Evolutionary conservation across 2,329 filamentous ascomycete genomes (phyloP), one percentile per base, ranked within the genome.

Genomic region (Trichophyton mentagrophytes): DNA sequence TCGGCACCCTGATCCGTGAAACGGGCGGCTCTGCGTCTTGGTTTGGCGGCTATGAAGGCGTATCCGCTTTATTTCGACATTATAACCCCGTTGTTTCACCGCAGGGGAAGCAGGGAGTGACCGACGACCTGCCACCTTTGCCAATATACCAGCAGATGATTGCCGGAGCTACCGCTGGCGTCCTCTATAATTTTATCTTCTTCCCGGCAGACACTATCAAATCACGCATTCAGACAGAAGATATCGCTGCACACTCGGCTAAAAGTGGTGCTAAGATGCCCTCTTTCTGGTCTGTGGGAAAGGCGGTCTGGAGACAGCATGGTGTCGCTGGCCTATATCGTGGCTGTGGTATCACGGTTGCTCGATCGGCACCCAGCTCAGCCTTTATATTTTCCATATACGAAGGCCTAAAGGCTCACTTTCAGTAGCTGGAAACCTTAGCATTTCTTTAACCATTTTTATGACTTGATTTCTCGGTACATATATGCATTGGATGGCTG

Each of bases 141-240:
- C 87, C 89, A 3, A 73, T 96, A 3, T 88, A 88, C 80, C 90
- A 96, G 74, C 90, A 95, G 72, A 89, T 95, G 69, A 71, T 89
- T 20, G 89, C 91, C 1, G 92, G 92, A 47, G 92, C 92, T 2
- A 84, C 85, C 6, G 93, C 92, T 2, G 93, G 93, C 59, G 88
- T 96, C 77, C 86, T 85, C 40, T 99, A 99, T 77, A 99, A 99
- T 72, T 97, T 97, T 71, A 77, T 95, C 22, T 96, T 97, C 79
- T 99, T 93, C 72, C 93, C 93, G 0, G 93, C 93, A 57, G 93
- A 99, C 72, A 99, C 93, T 0, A 87, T 99, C 78, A 99, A 99
- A 77, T 95, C 89, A 17, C 85, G 92, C 56, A 96, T 99, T 86
- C 93, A 99, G 76, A 99, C 93, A 0, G 82, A 87, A 59, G 86